phyloP scores from a whole-genome alignment of 805 yeast genomes.

The Cyberlindnera misumaiensis region DNA sequence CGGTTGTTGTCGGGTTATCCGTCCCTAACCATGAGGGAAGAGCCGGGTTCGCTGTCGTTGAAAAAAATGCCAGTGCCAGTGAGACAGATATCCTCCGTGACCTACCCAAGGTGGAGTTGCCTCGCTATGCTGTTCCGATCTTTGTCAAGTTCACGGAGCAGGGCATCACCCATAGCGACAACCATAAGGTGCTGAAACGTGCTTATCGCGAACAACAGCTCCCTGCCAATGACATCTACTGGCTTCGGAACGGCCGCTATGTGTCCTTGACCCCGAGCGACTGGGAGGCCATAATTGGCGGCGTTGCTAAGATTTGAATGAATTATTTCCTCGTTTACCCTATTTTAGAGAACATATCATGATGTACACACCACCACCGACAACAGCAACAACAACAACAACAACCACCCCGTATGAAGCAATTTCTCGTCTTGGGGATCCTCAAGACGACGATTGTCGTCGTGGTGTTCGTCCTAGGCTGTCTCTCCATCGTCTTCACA shows the following conservation, averaged over 20 bases:
- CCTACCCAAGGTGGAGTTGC: constrained; percentile 43
- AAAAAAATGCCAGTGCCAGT: constrained; percentile 33
- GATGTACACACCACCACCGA: too few relatives aligned
- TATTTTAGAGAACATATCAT: too few relatives aligned
- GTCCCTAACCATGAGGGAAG: constrained; percentile 90
- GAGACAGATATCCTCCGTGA: constrained; percentile 29
- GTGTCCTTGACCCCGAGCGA: constrained; percentile 46
- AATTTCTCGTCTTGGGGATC: constrained; percentile 4
- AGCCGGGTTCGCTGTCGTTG: constrained; percentile 83
- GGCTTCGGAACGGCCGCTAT: constrained; percentile 56
- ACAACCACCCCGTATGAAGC: too few relatives aligned
- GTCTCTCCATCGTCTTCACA: constrained; percentile 37
- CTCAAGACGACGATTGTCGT: constrained; percentile 9
- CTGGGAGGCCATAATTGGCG: constrained; percentile 39
- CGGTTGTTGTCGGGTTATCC: constrained; percentile 81
- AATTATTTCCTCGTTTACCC: not conserved
- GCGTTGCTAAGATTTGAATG: constrained; percentile 14
- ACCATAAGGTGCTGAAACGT: constrained; percentile 75
- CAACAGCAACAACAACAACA: too few relatives aligned
- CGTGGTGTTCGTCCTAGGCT: constrained; percentile 25
- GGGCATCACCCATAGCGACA: constrained; percentile 62
- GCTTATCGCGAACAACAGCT: constrained; percentile 58
- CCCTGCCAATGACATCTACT: constrained; percentile 66
- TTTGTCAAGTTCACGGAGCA: constrained; percentile 60
- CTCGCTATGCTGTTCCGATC: constrained; percentile 81